These are phyloP conservation scores for Aspergillus terreus DNA, from an alignment of 2,329 filamentous ascomycete species.

Conservation along the genomic window DNA sequence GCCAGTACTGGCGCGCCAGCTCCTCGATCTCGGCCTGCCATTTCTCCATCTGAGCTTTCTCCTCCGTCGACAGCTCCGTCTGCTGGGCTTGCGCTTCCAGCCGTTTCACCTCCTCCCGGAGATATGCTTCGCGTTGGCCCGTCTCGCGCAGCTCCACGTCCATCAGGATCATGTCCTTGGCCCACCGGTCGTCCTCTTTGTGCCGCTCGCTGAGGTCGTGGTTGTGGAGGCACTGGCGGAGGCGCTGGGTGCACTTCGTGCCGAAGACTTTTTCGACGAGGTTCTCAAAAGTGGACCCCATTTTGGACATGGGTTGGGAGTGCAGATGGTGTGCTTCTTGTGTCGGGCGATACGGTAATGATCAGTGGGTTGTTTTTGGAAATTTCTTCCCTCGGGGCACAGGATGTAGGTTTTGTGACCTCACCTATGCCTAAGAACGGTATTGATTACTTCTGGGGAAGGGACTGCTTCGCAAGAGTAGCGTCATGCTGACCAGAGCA, in stretches of 20 bases:
- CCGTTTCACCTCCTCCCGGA: neutral
- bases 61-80: neutral
- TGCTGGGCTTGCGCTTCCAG: neutral
- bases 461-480: too few relatives aligned
- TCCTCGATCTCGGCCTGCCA: constrained; percentile 1
- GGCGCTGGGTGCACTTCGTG: neutral
- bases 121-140: constrained; percentile 1
- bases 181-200: neutral
- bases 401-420: neutral
- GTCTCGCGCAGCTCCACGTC: neutral
- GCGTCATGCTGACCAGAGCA: too few relatives aligned
- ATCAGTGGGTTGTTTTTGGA: neutral
- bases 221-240: neutral
- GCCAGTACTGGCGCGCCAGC: constrained; percentile 3
- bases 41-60: neutral
- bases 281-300: neutral
- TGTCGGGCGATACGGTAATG: neutral
- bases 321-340: neutral
- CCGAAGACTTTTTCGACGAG: neutral
- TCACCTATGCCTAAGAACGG: neutral
- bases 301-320: neutral
- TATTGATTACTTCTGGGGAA: neutral
- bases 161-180: constrained; percentile 6
- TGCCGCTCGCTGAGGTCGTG: neutral
- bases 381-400: neutral